phyloP scores from a whole-genome alignment of 768 basidiomycete genomes.

The Agaricus subrufescens region DNA sequence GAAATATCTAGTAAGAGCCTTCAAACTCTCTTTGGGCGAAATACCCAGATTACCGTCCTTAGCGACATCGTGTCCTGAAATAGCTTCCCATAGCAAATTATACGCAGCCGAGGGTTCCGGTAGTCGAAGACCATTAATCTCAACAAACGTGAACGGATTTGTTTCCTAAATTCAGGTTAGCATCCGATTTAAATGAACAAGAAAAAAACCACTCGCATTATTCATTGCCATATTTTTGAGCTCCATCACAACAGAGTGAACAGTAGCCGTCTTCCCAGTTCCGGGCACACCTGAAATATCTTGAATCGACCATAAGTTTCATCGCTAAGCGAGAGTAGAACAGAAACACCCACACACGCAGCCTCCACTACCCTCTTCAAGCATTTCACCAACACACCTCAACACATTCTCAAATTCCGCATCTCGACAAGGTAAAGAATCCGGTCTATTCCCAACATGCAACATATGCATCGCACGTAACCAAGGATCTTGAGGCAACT shows the following conservation, averaged over 20 bases:
- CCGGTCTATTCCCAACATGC: slow-evolving; percentile 91
- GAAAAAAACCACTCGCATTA: slow-evolving; percentile 45
- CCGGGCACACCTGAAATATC: slow-evolving; percentile 99
- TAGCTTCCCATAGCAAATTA: slow-evolving; percentile 84
- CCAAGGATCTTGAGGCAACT: slow-evolving; percentile 74
- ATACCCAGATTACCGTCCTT: slow-evolving; percentile 61
- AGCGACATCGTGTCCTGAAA: slow-evolving; percentile 73
- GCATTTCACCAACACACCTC: slow-evolving; percentile 71
- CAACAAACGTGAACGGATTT: slow-evolving; percentile 92
- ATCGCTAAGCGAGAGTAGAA: not conserved
- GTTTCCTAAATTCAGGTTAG: slow-evolving; percentile 59
- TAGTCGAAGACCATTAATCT: slow-evolving; percentile 94
- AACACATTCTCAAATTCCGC: slow-evolving; percentile 78
- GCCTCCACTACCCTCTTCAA: slow-evolving; percentile 92
- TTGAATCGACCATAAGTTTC: slow-evolving; percentile 24
- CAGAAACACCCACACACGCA: slow-evolving; percentile 74
- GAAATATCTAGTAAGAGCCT: slow-evolving; percentile 75
- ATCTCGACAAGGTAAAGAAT: slow-evolving; percentile 84
- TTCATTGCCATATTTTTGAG: slow-evolving; percentile 84
- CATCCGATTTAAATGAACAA: not conserved
- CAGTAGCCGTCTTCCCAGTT: slow-evolving; percentile 97
- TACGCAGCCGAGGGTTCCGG: slow-evolving; percentile 94
- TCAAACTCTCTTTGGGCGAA: slow-evolving; percentile 78
- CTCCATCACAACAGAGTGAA: slow-evolving; percentile 88
- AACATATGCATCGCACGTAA: slow-evolving; percentile 84